Percentiles rank a stretch among this genome's conserved stretches.
phyloP scores from a whole-genome alignment of 352 stramenopile species.

The Phytophthora europaea region DNA sequence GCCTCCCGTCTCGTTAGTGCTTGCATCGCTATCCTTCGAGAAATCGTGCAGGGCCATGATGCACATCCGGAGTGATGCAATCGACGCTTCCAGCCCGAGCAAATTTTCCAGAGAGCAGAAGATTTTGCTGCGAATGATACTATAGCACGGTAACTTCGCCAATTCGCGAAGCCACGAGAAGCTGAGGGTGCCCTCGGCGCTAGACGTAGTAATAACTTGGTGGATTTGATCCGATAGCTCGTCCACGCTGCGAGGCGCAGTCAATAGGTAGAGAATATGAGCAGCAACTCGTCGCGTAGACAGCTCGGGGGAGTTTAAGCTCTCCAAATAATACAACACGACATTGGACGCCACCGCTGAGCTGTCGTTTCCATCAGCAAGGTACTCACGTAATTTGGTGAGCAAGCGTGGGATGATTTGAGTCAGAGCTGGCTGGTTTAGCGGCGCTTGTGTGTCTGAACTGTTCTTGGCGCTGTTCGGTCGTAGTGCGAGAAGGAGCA shows the following conservation, averaged over 20 bases:
- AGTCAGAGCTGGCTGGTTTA: constrained; percentile 48
- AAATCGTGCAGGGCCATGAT: constrained; percentile 77
- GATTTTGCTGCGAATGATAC: constrained; percentile 60
- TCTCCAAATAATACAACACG: constrained; percentile 79
- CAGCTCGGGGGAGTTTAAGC: constrained; percentile 62
- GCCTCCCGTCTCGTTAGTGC: constrained; percentile 6
- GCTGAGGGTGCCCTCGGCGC: constrained; percentile 45
- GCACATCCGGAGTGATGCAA: constrained; percentile 71
- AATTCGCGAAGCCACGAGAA: constrained; percentile 81
- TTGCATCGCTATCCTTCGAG: constrained; percentile 48
- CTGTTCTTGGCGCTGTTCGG: constrained; percentile 16
- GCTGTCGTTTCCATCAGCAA: constrained; percentile 46
- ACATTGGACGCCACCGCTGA: constrained; percentile 55
- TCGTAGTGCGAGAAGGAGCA: constrained; percentile 72
- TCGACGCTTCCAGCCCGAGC: constrained; percentile 77
- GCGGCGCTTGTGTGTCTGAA: constrained; percentile 26
- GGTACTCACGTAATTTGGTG: constrained; percentile 64
- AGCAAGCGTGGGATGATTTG: constrained; percentile 69
- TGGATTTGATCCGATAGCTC: constrained; percentile 40
- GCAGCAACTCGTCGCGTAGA: constrained; percentile 66
- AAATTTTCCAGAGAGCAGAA: constrained; percentile 77
- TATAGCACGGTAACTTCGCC: constrained; percentile 74
- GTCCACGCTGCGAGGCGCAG: constrained; percentile 36
- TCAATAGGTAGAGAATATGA: constrained; percentile 76
- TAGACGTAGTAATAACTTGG: constrained; percentile 23